phyloP scores from a whole-genome alignment of 2,329 filamentous ascomycete genomes.

The Cryoendolithus antarcticus region DNA sequence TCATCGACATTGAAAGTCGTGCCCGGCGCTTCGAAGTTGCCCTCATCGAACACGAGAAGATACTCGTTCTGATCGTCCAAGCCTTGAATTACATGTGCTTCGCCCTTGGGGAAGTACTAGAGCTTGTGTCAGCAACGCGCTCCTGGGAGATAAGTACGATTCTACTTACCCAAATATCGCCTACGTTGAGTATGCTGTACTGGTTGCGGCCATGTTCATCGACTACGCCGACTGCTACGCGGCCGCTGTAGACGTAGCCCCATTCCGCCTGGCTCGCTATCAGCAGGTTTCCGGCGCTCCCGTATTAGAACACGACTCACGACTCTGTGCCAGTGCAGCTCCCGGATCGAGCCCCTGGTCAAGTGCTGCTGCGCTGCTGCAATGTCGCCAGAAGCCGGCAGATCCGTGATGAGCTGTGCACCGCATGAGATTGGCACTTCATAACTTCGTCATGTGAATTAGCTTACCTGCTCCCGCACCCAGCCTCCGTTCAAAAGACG shows the following conservation, averaged over 20 bases:
- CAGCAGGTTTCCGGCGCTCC: not conserved
- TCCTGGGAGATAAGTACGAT: too few species aligned
- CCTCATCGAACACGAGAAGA: slow-evolving; percentile 54
- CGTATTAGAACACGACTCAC: not conserved
- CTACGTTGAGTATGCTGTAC: slow-evolving; percentile 36
- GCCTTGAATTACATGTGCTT: slow-evolving; percentile 51
- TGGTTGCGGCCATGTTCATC: slow-evolving; percentile 40
- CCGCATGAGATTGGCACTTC: too few species aligned
- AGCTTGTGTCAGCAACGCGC: too few species aligned
- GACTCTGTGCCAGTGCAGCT: slow-evolving; percentile 51
- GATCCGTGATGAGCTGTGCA: slow-evolving; percentile 42
- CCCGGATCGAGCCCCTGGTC: slow-evolving; percentile 51
- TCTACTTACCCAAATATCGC: slow-evolving; percentile 43
- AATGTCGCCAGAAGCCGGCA: slow-evolving; percentile 54
- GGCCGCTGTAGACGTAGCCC: slow-evolving; percentile 43
- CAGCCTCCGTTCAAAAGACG: slow-evolving; percentile 51
- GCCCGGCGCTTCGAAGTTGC: slow-evolving; percentile 47
- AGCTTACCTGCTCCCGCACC: slow-evolving; percentile 45
- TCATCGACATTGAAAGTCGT: slow-evolving; percentile 61
- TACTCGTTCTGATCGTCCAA: slow-evolving; percentile 56
- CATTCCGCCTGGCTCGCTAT: slow-evolving; percentile 28
- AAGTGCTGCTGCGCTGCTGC: slow-evolving; percentile 57
- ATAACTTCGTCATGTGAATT: too few species aligned
- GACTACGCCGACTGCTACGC: slow-evolving; percentile 38
- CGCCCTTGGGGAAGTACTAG: slow-evolving; percentile 32